Conservation (phyloP, 768 basidiomycete genomes). For the Lyophyllum atratum region DNA sequence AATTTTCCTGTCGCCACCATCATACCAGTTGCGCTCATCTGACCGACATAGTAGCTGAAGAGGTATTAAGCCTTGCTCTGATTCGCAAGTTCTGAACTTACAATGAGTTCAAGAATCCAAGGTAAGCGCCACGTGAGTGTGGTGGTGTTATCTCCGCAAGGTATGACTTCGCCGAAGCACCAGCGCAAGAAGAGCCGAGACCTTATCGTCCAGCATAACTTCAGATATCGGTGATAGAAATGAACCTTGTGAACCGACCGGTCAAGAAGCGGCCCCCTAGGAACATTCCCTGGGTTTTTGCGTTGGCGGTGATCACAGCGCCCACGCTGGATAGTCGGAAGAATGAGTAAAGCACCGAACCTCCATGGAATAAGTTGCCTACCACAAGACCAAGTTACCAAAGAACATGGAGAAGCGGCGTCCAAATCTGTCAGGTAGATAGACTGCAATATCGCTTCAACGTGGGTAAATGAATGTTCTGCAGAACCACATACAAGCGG, state of each 20-base stretch:
- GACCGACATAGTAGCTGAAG: slow-evolving; percentile 50
- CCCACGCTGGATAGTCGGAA: slow-evolving; percentile 35
- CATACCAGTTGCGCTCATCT: slow-evolving; percentile 57
- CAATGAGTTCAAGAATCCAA: slow-evolving; percentile 57
- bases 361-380: slow-evolving; percentile 14
- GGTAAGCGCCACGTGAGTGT: slow-evolving; percentile 47
- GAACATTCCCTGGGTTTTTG: slow-evolving; percentile 41
- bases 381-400: slow-evolving; percentile 49
- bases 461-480: background rate
- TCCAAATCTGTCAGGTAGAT: slow-evolving; percentile 49
- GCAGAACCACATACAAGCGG: slow-evolving; percentile 34
- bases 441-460: slow-evolving; percentile 27
- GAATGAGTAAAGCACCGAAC: background rate
- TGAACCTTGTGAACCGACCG: slow-evolving; percentile 28
- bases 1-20: slow-evolving; percentile 51
- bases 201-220: slow-evolving; percentile 19
- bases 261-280: slow-evolving; percentile 54
- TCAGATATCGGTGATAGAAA: background rate
- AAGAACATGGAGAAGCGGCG: slow-evolving; percentile 52
- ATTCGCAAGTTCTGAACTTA: slow-evolving; percentile 18
- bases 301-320: slow-evolving; percentile 49
- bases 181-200: slow-evolving; percentile 44
- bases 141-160: slow-evolving; percentile 53
- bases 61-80: background rate
- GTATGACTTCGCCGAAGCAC: slow-evolving; percentile 51